Conservation (phyloP, 2,329 filamentous ascomycete genomes). For the Fusarium sp. region DNA sequence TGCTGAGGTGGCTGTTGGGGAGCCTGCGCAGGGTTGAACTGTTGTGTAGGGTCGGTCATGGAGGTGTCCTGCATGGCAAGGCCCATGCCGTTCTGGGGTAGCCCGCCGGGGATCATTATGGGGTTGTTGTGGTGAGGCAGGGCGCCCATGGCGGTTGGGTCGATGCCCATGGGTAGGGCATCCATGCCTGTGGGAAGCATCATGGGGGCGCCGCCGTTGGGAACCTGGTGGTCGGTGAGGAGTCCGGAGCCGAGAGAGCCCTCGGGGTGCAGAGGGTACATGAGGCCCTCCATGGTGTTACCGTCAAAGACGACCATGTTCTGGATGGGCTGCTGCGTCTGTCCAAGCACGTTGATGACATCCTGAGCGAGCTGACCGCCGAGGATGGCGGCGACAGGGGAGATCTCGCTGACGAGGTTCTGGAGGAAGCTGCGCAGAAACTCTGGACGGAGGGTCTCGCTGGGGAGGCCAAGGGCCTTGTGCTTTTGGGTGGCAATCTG, state of each 20-base stretch:
- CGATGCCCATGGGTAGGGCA: slow-evolving; percentile 37
- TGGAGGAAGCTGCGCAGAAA: slow-evolving; percentile 87
- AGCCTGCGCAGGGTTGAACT: slow-evolving; percentile 7
- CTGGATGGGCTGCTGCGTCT: slow-evolving; percentile 93
- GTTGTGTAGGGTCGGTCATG: slow-evolving; percentile 27
- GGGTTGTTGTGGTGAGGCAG: slow-evolving; percentile 39
- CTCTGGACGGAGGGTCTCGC: slow-evolving; percentile 73
- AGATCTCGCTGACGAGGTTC: slow-evolving; percentile 85
- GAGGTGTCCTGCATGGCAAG: slow-evolving; percentile 27
- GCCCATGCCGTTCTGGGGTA: slow-evolving; percentile 25
- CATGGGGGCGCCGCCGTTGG: slow-evolving; percentile 38
- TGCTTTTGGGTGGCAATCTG: slow-evolving; percentile 81
- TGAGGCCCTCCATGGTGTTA: slow-evolving; percentile 78
- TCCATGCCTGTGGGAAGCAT: slow-evolving; percentile 38
- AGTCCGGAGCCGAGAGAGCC: slow-evolving; percentile 62
- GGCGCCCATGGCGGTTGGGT: slow-evolving; percentile 37
- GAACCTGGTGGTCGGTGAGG: slow-evolving; percentile 47
- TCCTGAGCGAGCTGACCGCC: slow-evolving; percentile 94
- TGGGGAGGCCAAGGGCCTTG: slow-evolving; percentile 75
- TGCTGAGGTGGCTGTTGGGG: slow-evolving; percentile 17
- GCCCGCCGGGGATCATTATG: slow-evolving; percentile 36
- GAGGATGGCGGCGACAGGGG: slow-evolving; percentile 87
- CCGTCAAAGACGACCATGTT: slow-evolving; percentile 95
- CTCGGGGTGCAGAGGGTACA: slow-evolving; percentile 84
- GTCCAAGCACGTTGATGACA: slow-evolving; percentile 94